Evolutionary conservation across 208 protist genomes (phyloP).

Genomic region (Crithidia fasciculata): DNA sequence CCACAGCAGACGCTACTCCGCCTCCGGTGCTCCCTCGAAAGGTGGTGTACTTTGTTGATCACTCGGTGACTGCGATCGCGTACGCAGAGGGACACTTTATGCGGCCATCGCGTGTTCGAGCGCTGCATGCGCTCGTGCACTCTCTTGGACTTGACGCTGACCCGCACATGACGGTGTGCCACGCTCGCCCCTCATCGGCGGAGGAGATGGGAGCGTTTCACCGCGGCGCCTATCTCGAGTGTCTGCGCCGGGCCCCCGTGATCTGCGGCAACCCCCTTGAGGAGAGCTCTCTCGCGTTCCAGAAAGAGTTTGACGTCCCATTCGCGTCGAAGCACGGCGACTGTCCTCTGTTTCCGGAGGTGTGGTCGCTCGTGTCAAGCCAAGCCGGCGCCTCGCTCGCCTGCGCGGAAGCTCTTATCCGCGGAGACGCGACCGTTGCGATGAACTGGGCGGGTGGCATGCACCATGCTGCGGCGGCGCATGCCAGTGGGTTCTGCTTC

Average conservation of each 20-base stretch:
- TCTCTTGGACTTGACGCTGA: constrained; percentile 67
- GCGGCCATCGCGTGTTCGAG: constrained; percentile 74
- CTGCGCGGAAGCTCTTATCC: constrained; percentile 95
- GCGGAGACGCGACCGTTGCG: constrained; percentile 92
- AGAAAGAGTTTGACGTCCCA: constrained; percentile 83
- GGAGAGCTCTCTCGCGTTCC: constrained; percentile 57
- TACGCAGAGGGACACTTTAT: constrained; percentile 81
- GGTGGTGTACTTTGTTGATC: constrained; percentile 84
- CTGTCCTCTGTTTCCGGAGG: constrained; percentile 84
- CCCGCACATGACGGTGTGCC: constrained; percentile 55
- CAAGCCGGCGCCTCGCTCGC: constrained; percentile 93
- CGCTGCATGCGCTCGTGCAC: constrained; percentile 71
- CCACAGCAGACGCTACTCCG: too few species aligned
- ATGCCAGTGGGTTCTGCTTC: constrained; percentile 99
- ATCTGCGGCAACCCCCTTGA: constrained; percentile 80
- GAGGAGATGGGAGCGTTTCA: constrained; percentile 77
- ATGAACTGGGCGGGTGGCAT: constrained; percentile 99
- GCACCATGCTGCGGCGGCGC: constrained; percentile 95
- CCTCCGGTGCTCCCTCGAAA: constrained; percentile 19
- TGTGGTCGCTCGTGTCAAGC: constrained; percentile 76
- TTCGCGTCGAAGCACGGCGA: constrained; percentile 63
- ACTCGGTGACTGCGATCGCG: constrained; percentile 68
- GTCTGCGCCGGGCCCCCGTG: constrained; percentile 51
- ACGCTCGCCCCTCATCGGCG: constrained; percentile 59
- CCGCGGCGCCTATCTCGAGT: constrained; percentile 76